Conservation (phyloP, 2,329 filamentous ascomycete genomes). For the Chalara sp. region DNA sequence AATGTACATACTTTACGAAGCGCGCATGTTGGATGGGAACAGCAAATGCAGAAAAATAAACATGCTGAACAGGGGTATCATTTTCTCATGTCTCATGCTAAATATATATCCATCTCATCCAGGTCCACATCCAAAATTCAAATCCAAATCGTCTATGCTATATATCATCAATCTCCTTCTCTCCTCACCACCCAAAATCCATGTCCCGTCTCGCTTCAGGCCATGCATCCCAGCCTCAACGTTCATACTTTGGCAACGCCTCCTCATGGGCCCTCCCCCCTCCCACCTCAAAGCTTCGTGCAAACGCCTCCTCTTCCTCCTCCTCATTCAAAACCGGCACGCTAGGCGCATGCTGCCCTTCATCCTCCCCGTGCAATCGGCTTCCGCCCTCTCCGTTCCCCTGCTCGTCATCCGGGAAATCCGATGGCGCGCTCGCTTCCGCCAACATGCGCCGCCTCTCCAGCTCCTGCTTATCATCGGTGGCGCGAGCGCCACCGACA, state of each 20-base stretch:
- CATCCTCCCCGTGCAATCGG: neutral
- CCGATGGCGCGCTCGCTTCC: slow-evolving; percentile 45
- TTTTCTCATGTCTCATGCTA: no score
- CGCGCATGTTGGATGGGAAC: neutral
- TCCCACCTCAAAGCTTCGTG: neutral
- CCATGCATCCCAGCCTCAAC: slow-evolving; percentile 12
- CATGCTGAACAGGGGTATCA: neutral
- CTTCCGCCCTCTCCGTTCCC: slow-evolving; percentile 25
- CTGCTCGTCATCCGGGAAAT: slow-evolving; percentile 43
- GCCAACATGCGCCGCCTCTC: slow-evolving; percentile 47
- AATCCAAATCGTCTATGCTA: no score
- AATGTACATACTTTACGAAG: no score
- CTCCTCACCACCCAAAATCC: no score
- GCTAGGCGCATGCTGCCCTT: slow-evolving; percentile 35
- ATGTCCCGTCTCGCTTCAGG: no score
- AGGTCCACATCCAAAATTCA: no score
- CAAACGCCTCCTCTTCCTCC: slow-evolving; percentile 47
- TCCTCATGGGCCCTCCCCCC: slow-evolving; percentile 12
- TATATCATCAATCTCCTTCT: no score
- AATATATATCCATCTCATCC: no score
- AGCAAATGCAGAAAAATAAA: neutral
- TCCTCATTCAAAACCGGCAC: slow-evolving; percentile 53
- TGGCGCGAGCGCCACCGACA: slow-evolving; percentile 15
- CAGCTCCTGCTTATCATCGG: slow-evolving; percentile 67
- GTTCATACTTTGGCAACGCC: slow-evolving; percentile 25